Evolutionary conservation across 2,329 filamentous ascomycete genomes (phyloP).

Genomic region (Fusarium lyarnte): DNA sequence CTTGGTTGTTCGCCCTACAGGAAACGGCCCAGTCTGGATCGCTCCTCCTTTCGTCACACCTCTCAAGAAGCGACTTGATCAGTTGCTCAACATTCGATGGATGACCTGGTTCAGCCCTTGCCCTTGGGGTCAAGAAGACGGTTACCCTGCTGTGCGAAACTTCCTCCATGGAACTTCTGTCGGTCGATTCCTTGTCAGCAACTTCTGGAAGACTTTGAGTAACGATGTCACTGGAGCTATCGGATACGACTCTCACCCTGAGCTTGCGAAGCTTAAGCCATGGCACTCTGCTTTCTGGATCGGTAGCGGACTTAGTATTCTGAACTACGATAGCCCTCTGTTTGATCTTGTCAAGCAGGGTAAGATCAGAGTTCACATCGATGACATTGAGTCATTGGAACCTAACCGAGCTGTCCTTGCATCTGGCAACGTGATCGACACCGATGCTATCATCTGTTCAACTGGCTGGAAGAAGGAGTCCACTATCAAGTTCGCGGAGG

Average conservation of each 20-base stretch:
- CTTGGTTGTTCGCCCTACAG: slow-evolving; percentile 59
- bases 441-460: slow-evolving; percentile 59
- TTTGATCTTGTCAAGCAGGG: slow-evolving; percentile 61
- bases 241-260: slow-evolving; percentile 55
- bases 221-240: slow-evolving; percentile 58
- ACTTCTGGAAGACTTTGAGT: slow-evolving; percentile 60
- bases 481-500: slow-evolving; percentile 53
- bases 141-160: slow-evolving; percentile 56
- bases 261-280: slow-evolving; percentile 53
- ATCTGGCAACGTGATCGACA: slow-evolving; percentile 51
- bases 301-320: slow-evolving; percentile 61
- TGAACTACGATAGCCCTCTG: slow-evolving; percentile 62
- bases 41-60: slow-evolving; percentile 68
- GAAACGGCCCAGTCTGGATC: slow-evolving; percentile 65
- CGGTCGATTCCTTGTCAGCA: slow-evolving; percentile 57
- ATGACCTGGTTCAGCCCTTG: slow-evolving; percentile 74
- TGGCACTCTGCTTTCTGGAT: slow-evolving; percentile 57
- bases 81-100: slow-evolving; percentile 61
- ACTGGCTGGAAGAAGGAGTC: slow-evolving; percentile 63
- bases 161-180: slow-evolving; percentile 62
- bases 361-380: slow-evolving; percentile 58
- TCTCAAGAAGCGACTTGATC: slow-evolving; percentile 68
- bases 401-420: slow-evolving; percentile 53
- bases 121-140: slow-evolving; percentile 68
- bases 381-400: slow-evolving; percentile 56